These are phyloP conservation scores for Helotiales sp. DNA, from an alignment of 2,329 filamentous ascomycete species.

Conservation along the genomic window DNA sequence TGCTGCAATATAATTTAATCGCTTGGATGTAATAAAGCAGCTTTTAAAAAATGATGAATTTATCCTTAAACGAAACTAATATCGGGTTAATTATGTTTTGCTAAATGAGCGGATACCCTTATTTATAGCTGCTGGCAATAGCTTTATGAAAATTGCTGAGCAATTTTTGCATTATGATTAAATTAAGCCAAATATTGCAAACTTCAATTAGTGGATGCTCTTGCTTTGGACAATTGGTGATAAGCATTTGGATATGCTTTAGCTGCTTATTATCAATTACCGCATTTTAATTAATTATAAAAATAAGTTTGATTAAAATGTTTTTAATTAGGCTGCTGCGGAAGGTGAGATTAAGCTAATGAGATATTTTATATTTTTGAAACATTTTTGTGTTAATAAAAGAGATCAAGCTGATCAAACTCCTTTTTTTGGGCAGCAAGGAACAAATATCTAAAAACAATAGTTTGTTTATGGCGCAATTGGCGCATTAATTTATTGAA, in stretches of 20 bases:
- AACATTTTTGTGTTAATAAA: conserved; percentile 39
- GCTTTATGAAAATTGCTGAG: conserved; percentile 42
- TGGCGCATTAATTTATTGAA: conserved; percentile 36
- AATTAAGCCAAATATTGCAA: conserved; percentile 35
- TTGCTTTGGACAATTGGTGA: conserved; percentile 43
- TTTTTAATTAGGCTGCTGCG: conserved; percentile 45
- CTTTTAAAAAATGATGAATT: conserved; percentile 38
- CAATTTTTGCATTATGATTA: conserved; percentile 32
- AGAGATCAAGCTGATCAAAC: conserved; percentile 42
- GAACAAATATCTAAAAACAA: conserved; percentile 35
- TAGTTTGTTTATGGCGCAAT: conserved; percentile 34
- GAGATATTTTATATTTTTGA: conserved; percentile 36
- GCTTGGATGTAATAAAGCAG: conserved; percentile 36
- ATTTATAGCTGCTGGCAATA: conserved; percentile 44
- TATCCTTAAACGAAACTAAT: neutral
- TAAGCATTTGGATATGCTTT: conserved; percentile 38
- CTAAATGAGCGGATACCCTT: conserved; percentile 42
- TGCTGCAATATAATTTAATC: conserved; percentile 40
- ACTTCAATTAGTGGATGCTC: conserved; percentile 41
- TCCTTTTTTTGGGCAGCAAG: conserved; percentile 44
- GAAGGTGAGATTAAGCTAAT: conserved; percentile 39
- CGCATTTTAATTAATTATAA: conserved; percentile 42
- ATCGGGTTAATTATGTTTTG: conserved; percentile 35
- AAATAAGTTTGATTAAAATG: conserved; percentile 43
- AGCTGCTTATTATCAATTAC: conserved; percentile 33